phyloP scores from a whole-genome alignment of 306 rosid species.

The Casuarina glauca region DNA sequence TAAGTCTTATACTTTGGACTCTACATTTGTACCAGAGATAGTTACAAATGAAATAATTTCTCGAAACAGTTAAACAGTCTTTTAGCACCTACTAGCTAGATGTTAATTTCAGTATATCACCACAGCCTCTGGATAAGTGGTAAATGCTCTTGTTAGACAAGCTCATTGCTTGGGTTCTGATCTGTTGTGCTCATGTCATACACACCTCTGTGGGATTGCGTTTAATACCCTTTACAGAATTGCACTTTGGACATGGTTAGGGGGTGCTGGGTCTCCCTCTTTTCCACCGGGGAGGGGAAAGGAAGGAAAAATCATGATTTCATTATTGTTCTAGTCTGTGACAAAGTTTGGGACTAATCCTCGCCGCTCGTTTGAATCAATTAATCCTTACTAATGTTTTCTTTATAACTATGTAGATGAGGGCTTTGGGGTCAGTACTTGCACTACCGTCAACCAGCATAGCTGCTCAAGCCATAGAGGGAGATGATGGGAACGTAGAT shows the following conservation, averaged over 20 bases:
- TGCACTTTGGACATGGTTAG: not conserved
- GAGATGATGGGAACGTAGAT: constrained; percentile 55
- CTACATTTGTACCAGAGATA: not conserved
- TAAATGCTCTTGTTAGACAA: not conserved
- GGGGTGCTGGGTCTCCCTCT: not conserved
- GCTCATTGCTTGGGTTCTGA: not conserved
- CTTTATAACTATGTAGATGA: constrained; percentile 45
- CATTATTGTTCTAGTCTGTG: not conserved
- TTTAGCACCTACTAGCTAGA: not conserved
- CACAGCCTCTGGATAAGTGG: not conserved
- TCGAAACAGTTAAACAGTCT: not conserved
- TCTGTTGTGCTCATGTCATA: not conserved
- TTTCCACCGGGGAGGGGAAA: not conserved
- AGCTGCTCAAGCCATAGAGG: constrained; percentile 81
- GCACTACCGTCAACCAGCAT: constrained; percentile 70
- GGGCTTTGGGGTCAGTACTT: constrained; percentile 45
- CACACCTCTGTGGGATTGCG: not conserved
- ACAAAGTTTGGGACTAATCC: constrained; percentile 2
- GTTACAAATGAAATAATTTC: constrained; percentile 16
- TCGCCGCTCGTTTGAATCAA: not conserved
- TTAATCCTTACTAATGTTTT: not conserved
- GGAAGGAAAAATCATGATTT: not conserved
- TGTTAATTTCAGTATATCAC: not conserved
- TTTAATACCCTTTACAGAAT: not conserved
- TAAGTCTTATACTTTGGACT: constrained; percentile 5